Evolutionary conservation across 2,329 filamentous ascomycete genomes (phyloP), one percentile per base, ranked within the genome.

Genomic region (Venturia effusa): DNA sequence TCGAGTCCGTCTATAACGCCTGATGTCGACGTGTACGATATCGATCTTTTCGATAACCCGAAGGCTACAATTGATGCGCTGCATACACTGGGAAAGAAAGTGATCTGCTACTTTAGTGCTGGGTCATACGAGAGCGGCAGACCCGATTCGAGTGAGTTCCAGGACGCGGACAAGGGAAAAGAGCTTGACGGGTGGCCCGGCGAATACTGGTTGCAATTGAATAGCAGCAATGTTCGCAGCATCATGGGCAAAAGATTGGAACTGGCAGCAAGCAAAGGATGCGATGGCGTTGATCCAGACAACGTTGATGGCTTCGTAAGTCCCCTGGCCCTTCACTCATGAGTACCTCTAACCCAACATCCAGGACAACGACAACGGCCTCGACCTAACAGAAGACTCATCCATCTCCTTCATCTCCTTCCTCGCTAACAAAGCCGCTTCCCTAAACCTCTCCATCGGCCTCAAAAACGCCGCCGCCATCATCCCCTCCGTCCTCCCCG

Each of bases 401-500:
- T 79, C 86, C 0, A 75, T 87, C 63, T 74, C 81, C 66, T 89
- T 80, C 70, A 75, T 90, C 61, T 75, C 76, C 11, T 89, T 84
- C 72, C 80, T 90, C 22, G 80, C 85, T 5, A 69, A 72, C 17
- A 77, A 83, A 68, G 82, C 87, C 3, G 74, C 77, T 43, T 71
- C 73, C 8, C 78, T 80, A 55, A 83, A 83, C 66, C 75, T 90
- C 71, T 80, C 83, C 1, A 79, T 85, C 11, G 88, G 88, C 0
- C 78, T 90, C 64, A 90, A 90, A 75, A 90, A 90, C 70, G 84
- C 83, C 1, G 83, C 78, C 13, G 78, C 75, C 51, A 85, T 90
- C 67, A 83, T 89, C 64, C 64, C 71, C 7, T 67, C 73, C 1
- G 79, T 83, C 2, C 73, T 83, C 7, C 72, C 76, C 37, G 72